These are phyloP conservation scores for Daldinia bambusicola DNA, from an alignment of 495 filamentous ascomycete genomes.

Conservation along the genomic window DNA sequence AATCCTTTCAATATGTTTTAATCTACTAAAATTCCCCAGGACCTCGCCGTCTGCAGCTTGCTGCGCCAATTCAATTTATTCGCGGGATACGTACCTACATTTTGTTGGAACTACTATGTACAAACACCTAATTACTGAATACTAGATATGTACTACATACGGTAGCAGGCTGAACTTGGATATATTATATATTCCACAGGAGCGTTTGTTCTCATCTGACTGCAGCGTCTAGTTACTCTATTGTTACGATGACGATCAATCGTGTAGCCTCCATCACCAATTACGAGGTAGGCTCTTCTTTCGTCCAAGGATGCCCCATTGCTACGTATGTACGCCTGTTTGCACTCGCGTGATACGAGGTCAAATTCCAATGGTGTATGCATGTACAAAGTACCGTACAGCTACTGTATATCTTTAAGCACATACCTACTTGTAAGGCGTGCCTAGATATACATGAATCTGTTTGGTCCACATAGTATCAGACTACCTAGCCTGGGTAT, in stretches of 20 bases:
- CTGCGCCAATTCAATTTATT: slow-evolving; percentile 32
- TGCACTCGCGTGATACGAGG: slow-evolving; percentile 40
- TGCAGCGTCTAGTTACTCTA: slow-evolving; percentile 10
- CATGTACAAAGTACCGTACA: slow-evolving; percentile 4
- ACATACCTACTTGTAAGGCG: no score
- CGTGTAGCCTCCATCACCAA: slow-evolving; percentile 27
- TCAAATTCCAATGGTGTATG: slow-evolving; percentile 3
- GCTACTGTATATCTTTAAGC: slow-evolving; percentile 4
- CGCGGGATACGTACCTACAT: slow-evolving; percentile 6
- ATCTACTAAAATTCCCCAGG: slow-evolving; percentile 39
- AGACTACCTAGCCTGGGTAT: no score
- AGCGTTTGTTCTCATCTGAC: slow-evolving; percentile 29
- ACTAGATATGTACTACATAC: no score
- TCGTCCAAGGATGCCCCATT: slow-evolving; percentile 4
- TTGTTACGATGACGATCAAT: slow-evolving; percentile 37
- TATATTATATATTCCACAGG: slow-evolving; percentile 8
- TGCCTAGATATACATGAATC: slow-evolving; percentile 3
- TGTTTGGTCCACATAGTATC: slow-evolving; percentile 28
- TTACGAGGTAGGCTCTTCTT: slow-evolving; percentile 14
- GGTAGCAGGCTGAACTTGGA: slow-evolving; percentile 1
- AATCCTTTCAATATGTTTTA: slow-evolving; percentile 32
- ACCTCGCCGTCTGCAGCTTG: slow-evolving; percentile 19
- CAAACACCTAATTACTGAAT: no score
- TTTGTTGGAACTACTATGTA: no score
- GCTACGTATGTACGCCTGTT: background rate